Conservation (phyloP, 2,329 filamentous ascomycete species). For the Xylaria polymorpha region DNA sequence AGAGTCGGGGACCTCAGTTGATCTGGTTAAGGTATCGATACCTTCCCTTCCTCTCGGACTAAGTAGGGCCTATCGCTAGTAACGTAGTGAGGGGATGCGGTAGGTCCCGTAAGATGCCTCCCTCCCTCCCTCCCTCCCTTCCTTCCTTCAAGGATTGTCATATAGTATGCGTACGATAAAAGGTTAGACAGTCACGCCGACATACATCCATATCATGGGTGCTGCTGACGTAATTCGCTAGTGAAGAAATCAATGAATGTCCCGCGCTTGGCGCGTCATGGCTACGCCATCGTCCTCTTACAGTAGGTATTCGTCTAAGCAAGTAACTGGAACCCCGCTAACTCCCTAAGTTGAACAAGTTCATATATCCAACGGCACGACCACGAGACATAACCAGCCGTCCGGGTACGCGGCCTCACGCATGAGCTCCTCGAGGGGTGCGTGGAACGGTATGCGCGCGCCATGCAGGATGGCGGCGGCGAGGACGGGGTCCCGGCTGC, state of each 20-base stretch:
- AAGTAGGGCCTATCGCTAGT: not conserved
- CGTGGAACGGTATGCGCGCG: constrained; percentile 80
- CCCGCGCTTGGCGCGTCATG: not conserved
- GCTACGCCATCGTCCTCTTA: too few species aligned
- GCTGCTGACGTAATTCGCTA: not conserved
- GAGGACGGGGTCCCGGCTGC: constrained; percentile 82
- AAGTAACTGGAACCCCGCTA: not conserved
- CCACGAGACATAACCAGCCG: constrained; percentile 87
- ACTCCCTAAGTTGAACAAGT: not conserved
- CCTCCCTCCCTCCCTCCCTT: not conserved
- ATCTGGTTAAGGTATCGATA: not conserved
- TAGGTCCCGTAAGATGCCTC: not conserved
- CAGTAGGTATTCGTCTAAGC: too few species aligned
- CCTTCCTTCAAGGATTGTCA: not conserved
- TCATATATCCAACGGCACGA: constrained; percentile 71
- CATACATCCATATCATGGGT: not conserved
- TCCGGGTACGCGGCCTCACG: constrained; percentile 87
- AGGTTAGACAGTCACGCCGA: not conserved
- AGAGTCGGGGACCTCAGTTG: not conserved
- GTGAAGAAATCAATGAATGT: not conserved
- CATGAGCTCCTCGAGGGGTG: constrained; percentile 85
- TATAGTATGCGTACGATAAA: not conserved
- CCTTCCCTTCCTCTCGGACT: not conserved
- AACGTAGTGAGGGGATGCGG: not conserved
- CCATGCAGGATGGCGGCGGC: constrained; percentile 90